Base-by-base conservation (phyloP, 2,329 filamentous ascomycete genomes). In the Fusarium circinatum region DNA sequence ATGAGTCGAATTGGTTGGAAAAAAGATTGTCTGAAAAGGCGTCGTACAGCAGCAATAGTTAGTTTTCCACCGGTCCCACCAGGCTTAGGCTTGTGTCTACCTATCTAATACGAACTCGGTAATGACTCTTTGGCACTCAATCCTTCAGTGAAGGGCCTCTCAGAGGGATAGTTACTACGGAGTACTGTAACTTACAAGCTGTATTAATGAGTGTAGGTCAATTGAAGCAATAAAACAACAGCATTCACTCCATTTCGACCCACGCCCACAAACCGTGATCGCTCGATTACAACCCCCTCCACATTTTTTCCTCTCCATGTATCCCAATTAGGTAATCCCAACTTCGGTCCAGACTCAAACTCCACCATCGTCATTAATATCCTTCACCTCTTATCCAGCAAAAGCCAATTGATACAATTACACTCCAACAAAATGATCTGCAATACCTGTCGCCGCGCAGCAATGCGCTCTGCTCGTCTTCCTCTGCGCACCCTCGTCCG, bases 251-350 rank as follows among this genome's bases (percentile, higher is more conserved):
- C 51, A 55, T 42, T n/a, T 55, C n/a, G 36, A 38, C 48, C 44
- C 55, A 58, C 57, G 20, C 32, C 42, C 57, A 48, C 74, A 61
- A 75, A 75, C 73, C 68, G 55, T 51, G 32, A 52, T 39, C 17
- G 34, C 20, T 54, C 36, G 65, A 77, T 78, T 78, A 75, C 76
- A 68, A 78, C 76, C 68, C 60, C 64, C 69, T 71, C 74, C 76
- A 77, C 76, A 58, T 59, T 68, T 68, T 48, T 51, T 30, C 55
- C 38, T 58, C 62, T 54, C 38, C 55, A 42, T 15, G 44, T 38
- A 49, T 44, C 64, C 65, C 51, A 64, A 74, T 70, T 63, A 66
- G 61, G 64, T 57, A 74, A 66, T 60, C 51, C 28, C 36, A 34
- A 32, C 55, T 48, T 72, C 38, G 42, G 42, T 22, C 54, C 38